Base-by-base conservation (phyloP, 805 yeast genomes). In the Myxozyma neglecta region DNA sequence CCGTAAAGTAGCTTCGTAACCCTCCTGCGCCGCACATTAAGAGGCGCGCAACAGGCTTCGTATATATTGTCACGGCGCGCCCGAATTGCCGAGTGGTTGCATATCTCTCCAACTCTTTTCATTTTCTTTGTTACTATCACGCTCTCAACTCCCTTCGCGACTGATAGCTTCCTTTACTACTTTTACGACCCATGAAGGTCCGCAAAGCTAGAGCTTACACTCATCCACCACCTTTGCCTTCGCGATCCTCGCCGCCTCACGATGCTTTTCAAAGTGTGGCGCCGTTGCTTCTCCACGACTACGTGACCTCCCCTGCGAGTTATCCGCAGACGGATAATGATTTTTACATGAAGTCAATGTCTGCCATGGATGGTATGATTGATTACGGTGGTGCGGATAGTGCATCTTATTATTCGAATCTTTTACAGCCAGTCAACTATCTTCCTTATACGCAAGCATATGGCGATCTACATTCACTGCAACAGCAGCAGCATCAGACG, bases 131-230 rank as follows among this genome's bases (percentile, higher is more conserved):
- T 24, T 24, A 3, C 29, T 24, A 16, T 34, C 44, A 20, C 10
- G 10, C 44, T 34, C 5, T 5, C 2, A 2, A 24, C 29, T 3
- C 29, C 29, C 29, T 24, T 24, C 29, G 29, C 29, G 29, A 29
- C 32, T 43, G n/a, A 20, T 16, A 20, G 34, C 36, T 37, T 24
- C 29, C 10, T 8, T 20, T n/a, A 10, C 37, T 20, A 14, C 13
- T 36, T 13, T 20, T 34, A 10, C 20, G 55, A 51, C 55, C 55
- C 47, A 51, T 51, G 55, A 45, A 51, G 55, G 55, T 51, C 55
- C 45, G 55, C 20, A 39, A 51, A 51, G 46, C 55, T 7, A 10
- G 55, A 40, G 46, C 55, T 3, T 40, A 51, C 46, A 20, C 46
- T 24, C 55, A 51, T n/a, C 55, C 55, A 6, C 55, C 35, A 32